These are phyloP conservation scores for Talaromyces trachyspermus DNA, from an alignment of 495 filamentous ascomycete genomes.

Conservation along the genomic window DNA sequence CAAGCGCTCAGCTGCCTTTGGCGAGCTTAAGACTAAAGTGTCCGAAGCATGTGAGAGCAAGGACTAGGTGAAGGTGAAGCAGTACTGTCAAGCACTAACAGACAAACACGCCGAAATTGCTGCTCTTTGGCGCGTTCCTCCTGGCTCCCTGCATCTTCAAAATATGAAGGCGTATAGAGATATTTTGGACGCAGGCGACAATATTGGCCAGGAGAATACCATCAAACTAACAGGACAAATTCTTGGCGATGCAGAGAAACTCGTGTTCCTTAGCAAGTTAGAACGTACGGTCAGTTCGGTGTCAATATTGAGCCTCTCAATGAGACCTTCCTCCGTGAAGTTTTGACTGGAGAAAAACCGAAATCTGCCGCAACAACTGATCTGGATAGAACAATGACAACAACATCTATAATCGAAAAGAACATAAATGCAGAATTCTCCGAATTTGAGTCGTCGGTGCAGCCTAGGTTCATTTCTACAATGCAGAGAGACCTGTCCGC, in stretches of 20 bases:
- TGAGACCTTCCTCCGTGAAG: conserved; percentile 14
- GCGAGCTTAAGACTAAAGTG: conserved; percentile 4
- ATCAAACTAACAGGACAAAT: conserved; percentile 6
- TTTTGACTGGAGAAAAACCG: conserved; percentile 10
- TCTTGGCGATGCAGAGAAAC: conserved; percentile 15
- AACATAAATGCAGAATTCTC: conserved; percentile 4
- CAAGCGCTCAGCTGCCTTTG: conserved; percentile 6
- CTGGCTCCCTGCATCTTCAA: not conserved
- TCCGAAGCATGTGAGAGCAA: not conserved
- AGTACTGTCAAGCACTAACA: conserved; percentile 5
- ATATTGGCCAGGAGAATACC: not conserved
- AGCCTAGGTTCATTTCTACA: conserved; percentile 1
- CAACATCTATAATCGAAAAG: not conserved
- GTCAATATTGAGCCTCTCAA: conserved; percentile 17
- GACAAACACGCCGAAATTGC: conserved; percentile 6
- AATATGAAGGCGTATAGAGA: conserved; percentile 6
- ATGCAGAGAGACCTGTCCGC: conserved; percentile 9
- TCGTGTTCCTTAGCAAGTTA: conserved; percentile 18
- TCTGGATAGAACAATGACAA: not conserved
- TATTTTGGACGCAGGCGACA: not conserved
- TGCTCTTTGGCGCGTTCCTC: conserved; percentile 1
- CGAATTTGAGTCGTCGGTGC: not conserved
- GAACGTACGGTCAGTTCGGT: conserved; percentile 15
- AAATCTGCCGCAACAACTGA: not conserved
- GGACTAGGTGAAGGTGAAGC: not conserved